Evolutionary conservation across 768 basidiomycete species (phyloP), one percentile per base, ranked within the genome.

Genomic region (Amanita pallidorosea): DNA sequence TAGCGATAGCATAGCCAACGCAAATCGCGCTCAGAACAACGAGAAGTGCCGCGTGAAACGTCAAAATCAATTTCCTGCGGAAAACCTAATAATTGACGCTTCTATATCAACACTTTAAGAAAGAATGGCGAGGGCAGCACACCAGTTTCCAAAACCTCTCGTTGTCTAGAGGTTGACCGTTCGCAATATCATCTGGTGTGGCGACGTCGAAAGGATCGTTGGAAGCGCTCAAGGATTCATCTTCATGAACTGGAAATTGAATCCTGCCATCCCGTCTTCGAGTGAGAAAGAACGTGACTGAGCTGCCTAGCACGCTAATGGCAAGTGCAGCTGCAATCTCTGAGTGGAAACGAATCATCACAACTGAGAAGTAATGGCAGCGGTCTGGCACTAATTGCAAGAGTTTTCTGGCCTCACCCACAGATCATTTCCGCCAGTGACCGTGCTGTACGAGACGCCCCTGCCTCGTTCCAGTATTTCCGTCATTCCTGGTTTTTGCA

Each of bases 121-220:
- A 48, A 11, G 33, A 11, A 9, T 31, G 12, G 18, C 11, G 8
- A 25, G 15, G 18, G n/a, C 5, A 17, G 25, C 74, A 41, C 56
- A 76, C 81, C 63, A 68, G 66, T 15, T 58, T 56, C 81, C 81
- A 83, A 63, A 88, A 88, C 3, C 52, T 64, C 3, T 68, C 70
- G 47, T 76, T 81, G 20, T 85, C 65, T 37, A 87, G 68, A 7
- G 86, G 81, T 47, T 75, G 74, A 3, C 85, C 85, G 54, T 88
- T 81, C 11, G 81, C 53, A 33, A 77, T 56, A 56, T 91, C 88
- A 60, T 84, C 82, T 7, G 80, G 76, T 15, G 61, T 79, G 17
- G 79, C 76, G n/a, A 91, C 81, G 60, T 80, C 77, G 59, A 85
- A 87, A 9, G 83, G 79, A 58, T 87, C 85, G 9, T 6, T 31